Base-by-base conservation (phyloP, 2,329 filamentous ascomycete genomes). In the Didymella pinodella region DNA sequence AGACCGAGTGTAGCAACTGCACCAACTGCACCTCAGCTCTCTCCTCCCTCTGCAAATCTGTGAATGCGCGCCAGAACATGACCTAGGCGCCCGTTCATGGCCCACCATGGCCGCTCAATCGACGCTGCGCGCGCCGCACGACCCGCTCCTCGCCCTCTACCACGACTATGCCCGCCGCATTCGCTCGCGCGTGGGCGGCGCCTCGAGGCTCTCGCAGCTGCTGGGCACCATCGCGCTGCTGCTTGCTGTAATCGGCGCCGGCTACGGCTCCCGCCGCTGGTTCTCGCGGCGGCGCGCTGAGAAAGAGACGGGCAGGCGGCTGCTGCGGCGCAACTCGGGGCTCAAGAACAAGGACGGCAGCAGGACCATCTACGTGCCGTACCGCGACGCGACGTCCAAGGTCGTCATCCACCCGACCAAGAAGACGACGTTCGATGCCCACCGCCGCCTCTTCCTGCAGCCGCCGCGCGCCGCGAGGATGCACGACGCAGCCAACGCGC, bases 311-410 rank as follows among this genome's bases (percentile, higher is more conserved):
- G 93, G 93, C 5, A 84, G 87, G 63, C 90, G 91, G 65, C 84
- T 99, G 52, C 82, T 98, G 63, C 87, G 95, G 57, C 90, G 91
- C 60, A 99, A 99, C 78, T 98, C 94, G 31, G 96, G 93, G 71
- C 83, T 98, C 63, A 87, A 91, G 78, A 92, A 94, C 69, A 97
- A 97, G 80, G 95, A 98, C 82, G 95, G 95, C 48, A 94, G 92
- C 48, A 86, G 95, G 54, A 96, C 93, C 14, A 95, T 99, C 58
- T 98, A 95, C 73, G 95, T 99, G 28, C 93, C 94, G 2, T 95
- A 97, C 78, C 92, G 92, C 77, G 86, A 93, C 66, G 84, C 88
- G 53, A 97, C 93, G 2, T 90, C 93, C 66, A 96, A 96, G 77
- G 94, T 99, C 47, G 90, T 90, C 57, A 97, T 99, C 64, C 84